phyloP scores from a whole-genome alignment of 179 eudicot genomes.

The Gypsophila paniculata region DNA sequence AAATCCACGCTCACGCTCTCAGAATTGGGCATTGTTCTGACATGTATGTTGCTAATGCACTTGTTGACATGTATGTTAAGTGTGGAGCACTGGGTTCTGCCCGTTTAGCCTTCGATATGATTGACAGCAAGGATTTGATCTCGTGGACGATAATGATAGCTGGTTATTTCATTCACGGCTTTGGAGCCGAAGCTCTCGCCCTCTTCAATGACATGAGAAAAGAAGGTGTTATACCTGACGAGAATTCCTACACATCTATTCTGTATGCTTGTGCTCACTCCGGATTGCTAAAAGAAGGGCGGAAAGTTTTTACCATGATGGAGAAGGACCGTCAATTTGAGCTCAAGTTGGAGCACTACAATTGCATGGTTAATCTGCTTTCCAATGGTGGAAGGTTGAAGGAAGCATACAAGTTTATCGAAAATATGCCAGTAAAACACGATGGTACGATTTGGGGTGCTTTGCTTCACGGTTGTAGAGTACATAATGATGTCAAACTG shows the following conservation, averaged over 20 bases:
- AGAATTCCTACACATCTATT: conserved; percentile 53
- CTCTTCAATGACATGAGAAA: conserved; percentile 46
- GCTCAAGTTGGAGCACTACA: conserved; percentile 64
- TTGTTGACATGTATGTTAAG: conserved; percentile 79
- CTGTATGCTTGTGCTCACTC: conserved; percentile 73
- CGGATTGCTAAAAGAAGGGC: conserved; percentile 65
- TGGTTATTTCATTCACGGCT: conserved; percentile 81
- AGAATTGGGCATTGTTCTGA: conserved; percentile 44
- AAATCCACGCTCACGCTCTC: conserved; percentile 59
- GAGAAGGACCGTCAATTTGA: conserved; percentile 34
- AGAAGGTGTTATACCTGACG: conserved; percentile 54
- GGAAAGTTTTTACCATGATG: conserved; percentile 43
- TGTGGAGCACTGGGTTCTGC: conserved; percentile 54
- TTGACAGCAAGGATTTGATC: conserved; percentile 48
- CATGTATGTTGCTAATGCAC: conserved; percentile 68
- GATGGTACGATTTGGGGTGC: conserved; percentile 65
- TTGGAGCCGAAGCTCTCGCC: conserved; percentile 50
- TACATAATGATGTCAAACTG: conserved; percentile 54
- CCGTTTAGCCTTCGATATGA: conserved; percentile 43
- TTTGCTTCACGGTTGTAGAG: conserved; percentile 69
- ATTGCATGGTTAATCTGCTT: conserved; percentile 71
- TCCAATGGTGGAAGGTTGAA: conserved; percentile 65
- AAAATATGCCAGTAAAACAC: conserved; percentile 51
- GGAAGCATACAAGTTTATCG: conserved; percentile 56
- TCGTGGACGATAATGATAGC: conserved; percentile 75